A percentile compares a stretch with the other conserved stretches of the same genome.
Conservation (phyloP, 352 stramenopile species). For the Pythium brassicae region DNA sequence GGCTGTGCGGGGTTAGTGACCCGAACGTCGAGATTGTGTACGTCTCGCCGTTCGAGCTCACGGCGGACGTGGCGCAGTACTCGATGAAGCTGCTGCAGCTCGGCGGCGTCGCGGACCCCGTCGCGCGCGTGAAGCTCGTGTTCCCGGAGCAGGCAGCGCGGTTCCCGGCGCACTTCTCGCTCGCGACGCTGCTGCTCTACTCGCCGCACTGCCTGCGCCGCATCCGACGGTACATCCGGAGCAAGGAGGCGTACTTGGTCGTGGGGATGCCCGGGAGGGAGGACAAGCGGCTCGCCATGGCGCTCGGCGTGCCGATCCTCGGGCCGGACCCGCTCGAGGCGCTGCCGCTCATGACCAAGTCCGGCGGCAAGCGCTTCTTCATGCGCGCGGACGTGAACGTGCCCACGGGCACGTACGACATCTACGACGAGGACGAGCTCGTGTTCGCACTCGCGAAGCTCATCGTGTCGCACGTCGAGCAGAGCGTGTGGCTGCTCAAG, state of each 20-base stretch:
- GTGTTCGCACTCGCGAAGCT: slow-evolving; percentile 82
- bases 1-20: slow-evolving; percentile 67
- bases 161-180: slow-evolving; percentile 80
- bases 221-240: slow-evolving; percentile 51
- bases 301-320: slow-evolving; percentile 76
- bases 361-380: slow-evolving; percentile 77
- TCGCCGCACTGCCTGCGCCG: slow-evolving; percentile 73
- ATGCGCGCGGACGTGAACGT: slow-evolving; percentile 85
- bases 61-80: slow-evolving; percentile 73
- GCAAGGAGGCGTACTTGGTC: slow-evolving; percentile 76
- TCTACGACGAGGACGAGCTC: slow-evolving; percentile 88
- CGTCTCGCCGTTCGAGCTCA: slow-evolving; percentile 78
- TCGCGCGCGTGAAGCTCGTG: slow-evolving; percentile 71
- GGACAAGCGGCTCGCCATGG: slow-evolving; percentile 76
- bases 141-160: slow-evolving; percentile 76
- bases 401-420: slow-evolving; percentile 79
- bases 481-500: slow-evolving; percentile 74
- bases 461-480: slow-evolving; percentile 77
- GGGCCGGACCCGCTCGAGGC: slow-evolving; percentile 42
- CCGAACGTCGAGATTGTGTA: slow-evolving; percentile 86
- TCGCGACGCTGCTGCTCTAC: slow-evolving; percentile 80
- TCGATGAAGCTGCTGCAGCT: slow-evolving; percentile 84
- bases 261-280: slow-evolving; percentile 65
- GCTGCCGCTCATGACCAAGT: slow-evolving; percentile 64
- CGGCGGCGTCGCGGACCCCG: slow-evolving; percentile 48